A percentile compares a stretch with the other conserved stretches of the same genome.
These are phyloP conservation scores for Bacidia rubella DNA, from an alignment of 495 filamentous ascomycete species.

Conservation along the genomic window DNA sequence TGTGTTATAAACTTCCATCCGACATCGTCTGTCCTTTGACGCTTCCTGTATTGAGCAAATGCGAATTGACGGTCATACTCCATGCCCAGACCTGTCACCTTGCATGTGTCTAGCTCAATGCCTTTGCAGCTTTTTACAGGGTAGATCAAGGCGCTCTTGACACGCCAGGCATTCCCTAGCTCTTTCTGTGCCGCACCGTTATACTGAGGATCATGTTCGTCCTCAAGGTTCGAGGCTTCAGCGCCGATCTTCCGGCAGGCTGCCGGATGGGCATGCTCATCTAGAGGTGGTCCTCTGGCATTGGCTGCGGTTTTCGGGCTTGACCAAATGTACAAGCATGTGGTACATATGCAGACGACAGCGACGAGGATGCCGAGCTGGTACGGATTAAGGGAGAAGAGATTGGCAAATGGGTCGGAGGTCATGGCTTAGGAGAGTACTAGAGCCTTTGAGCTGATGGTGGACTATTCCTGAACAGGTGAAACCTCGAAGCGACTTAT, in stretches of 20 bases:
- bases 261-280: not conserved
- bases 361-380: not conserved
- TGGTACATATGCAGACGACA: not conserved
- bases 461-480: too few relatives aligned
- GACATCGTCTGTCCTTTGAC: constrained; percentile 26
- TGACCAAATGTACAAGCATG: not conserved
- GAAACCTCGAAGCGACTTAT: too few relatives aligned
- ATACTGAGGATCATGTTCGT: constrained; percentile 23
- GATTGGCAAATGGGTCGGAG: not conserved
- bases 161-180: constrained; percentile 28
- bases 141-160: constrained; percentile 77
- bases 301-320: not conserved
- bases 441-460: too few relatives aligned
- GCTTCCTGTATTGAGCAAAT: constrained; percentile 51
- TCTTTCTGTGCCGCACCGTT: not conserved
- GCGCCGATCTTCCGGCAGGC: constrained; percentile 29
- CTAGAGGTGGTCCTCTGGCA: not conserved
- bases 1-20: constrained; percentile 76
- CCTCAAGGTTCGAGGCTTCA: constrained; percentile 25
- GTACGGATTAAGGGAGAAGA: not conserved
- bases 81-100: constrained; percentile 58
- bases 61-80: constrained; percentile 76
- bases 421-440: too few relatives aligned
- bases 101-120: constrained; percentile 55
- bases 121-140: constrained; percentile 79